Percentiles rank a stretch among this genome's conserved stretches.
Evolutionary conservation across 1,284 basidiomycete species (phyloP).

Genomic region (Cutaneotrichosporon arboriforme): DNA sequence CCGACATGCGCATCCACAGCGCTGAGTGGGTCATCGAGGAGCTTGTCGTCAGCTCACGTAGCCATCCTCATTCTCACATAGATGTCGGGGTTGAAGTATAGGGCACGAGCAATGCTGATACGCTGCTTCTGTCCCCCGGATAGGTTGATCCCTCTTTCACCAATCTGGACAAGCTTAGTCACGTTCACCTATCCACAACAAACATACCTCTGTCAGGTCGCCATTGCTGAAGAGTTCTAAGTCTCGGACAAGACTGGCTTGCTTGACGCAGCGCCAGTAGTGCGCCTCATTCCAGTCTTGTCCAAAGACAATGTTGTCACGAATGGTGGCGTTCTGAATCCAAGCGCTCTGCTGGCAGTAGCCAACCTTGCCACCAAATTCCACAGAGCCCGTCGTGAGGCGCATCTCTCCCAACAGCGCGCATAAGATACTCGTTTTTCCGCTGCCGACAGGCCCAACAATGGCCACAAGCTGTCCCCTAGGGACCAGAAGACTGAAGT

Average conservation of each 20-base stretch:
- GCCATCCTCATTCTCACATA: conserved; percentile 21
- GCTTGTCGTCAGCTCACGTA: conserved; percentile 43
- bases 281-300: conserved; percentile 60
- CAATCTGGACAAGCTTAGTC: conserved; percentile 14
- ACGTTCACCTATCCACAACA: too few species aligned
- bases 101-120: conserved; percentile 63
- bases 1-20: conserved; percentile 83
- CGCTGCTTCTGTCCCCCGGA: conserved; percentile 49
- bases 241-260: conserved; percentile 61
- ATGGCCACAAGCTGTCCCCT: conserved; percentile 60
- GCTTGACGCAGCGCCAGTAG: conserved; percentile 62
- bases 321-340: conserved; percentile 75
- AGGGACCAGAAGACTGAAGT: conserved; percentile 56
- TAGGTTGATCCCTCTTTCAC: conserved; percentile 47
- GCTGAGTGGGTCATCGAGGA: conserved; percentile 74
- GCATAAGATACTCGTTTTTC: conserved; percentile 62
- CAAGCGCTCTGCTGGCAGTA: conserved; percentile 75
- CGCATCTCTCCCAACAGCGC: conserved; percentile 69
- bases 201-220: conserved; percentile 56
- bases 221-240: conserved; percentile 65
- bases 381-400: conserved; percentile 53
- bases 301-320: conserved; percentile 59
- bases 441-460: conserved; percentile 57
- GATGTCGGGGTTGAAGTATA: conserved; percentile 79
- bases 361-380: conserved; percentile 63